Evolutionary conservation across 345 rosid species (phyloP), one percentile per base, ranked within the genome.

Genomic region (Mercurialis annua): DNA sequence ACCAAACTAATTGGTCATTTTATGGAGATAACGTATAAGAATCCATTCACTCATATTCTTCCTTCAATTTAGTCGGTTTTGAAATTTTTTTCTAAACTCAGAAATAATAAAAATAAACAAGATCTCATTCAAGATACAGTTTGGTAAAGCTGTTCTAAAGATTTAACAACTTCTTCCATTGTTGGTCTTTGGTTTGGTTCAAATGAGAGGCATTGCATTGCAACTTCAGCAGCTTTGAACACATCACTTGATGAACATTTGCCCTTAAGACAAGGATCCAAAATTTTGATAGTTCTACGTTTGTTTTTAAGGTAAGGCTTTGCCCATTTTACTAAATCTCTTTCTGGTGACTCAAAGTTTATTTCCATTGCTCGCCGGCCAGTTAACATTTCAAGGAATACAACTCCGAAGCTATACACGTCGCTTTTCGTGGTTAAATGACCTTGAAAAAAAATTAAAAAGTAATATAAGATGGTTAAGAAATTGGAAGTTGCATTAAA

Each of bases 331-430:
- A 73, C 72, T 26, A 73, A 36, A 48, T 56, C 38, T 10, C 63
- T 61, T 43, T 73, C 72, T 57, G 60, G 63, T 15, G 64, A 18
- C 10, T 67, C 64, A 40, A 51, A 47, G 59, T 73, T 58, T 10
- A 49, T 61, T 62, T 73, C 72, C 34, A 73, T 73, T 0, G 77
- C 77, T 73, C 65, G 62, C 62, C 72, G 52, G 9, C 77, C 77
- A 2, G 68, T 61, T n/a, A 73, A 30, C 62, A 73, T 52, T 48
- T 73, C 72, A 0, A 73, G 77, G 4, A 73, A 55, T 33, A 73
- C 72, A 9, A 73, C 77, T 52, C 77, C 77, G 10, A 61, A 73
- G 29, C 72, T 73, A 55, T 73, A 73, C 3, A 73, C 63, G 30
- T 73, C 77, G 10, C 72, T 49, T 21, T 29, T 73, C 12, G 48